phyloP scores from a whole-genome alignment of 371 early-diverging fungal species.

The Zancudomyces culisetae region DNA sequence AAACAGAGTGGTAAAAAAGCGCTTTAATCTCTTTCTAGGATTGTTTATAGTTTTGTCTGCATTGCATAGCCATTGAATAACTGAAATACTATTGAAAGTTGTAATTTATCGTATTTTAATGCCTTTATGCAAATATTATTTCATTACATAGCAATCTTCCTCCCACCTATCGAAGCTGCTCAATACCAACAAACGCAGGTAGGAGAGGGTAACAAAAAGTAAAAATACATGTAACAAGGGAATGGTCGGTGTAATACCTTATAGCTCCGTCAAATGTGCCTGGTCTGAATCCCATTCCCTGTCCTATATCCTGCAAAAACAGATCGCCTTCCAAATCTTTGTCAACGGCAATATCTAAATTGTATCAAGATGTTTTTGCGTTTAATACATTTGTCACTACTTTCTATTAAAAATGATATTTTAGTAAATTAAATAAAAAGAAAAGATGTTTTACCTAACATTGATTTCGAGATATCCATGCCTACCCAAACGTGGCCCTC shows the following conservation, averaged over 20 bases:
- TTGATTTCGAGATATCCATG: constrained; percentile 83
- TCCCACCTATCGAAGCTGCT: too few species aligned
- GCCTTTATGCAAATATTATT: too few species aligned
- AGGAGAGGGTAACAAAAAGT: neutral
- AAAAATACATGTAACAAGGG: neutral
- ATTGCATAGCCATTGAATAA: constrained; percentile 98
- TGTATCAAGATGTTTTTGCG: constrained; percentile 4
- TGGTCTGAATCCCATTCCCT: constrained; percentile 85
- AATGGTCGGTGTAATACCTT: constrained; percentile 11
- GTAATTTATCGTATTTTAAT: too few species aligned
- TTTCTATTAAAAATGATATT: neutral
- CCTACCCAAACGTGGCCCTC: constrained; percentile 93
- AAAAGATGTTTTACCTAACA: constrained; percentile 37
- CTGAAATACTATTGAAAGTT: constrained; percentile 76
- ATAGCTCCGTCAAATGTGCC: constrained; percentile 97
- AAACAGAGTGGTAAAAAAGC: constrained; percentile 89
- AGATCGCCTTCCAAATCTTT: constrained; percentile 82
- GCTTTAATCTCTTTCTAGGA: constrained; percentile 63
- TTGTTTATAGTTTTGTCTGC: constrained; percentile 72
- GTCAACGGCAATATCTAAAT: constrained; percentile 20
- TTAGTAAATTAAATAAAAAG: neutral
- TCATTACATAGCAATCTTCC: too few species aligned
- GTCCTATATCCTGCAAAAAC: constrained; percentile 90
- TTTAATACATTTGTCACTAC: too few species aligned
- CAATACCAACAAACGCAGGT: too few species aligned